Base-by-base conservation (phyloP, 495 filamentous ascomycete genomes). In the Trichoderma gamsii region DNA sequence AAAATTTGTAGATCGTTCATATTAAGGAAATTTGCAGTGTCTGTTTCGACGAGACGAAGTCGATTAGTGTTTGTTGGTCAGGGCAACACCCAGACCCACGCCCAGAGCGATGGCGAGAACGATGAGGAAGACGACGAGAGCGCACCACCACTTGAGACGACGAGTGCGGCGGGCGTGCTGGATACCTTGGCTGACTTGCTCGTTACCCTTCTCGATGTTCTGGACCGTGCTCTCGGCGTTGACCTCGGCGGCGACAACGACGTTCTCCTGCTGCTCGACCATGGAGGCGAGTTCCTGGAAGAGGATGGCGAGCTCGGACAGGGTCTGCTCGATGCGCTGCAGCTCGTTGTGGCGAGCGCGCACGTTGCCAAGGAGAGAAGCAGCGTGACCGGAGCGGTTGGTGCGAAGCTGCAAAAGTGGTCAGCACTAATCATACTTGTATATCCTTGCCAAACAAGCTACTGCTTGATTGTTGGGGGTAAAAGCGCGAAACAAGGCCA, bases 291-390 rank as follows among this genome's bases (percentile, higher is more conserved):
- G 84, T 68, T 90, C 85, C 69, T 87, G 79, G 79, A 90, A 89
- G 68, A 92, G 84, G 51, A 79, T 76, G 41, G 85, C 81, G 49
- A 92, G 83, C 74, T 91, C 87, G 68, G 79, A 77, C 66, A 92
- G 81, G 5, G 87, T 89, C 67, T 78, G 77, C 75, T 91, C 88
- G 73, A 92, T 92, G 73, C 85, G 86, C 73, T 87, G 82, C 68
- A 92, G 86, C 76, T 92, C 89, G 69, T 88, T 86, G 76, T 92
- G 89, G 64, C 90, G 88, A n/a, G 88, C 89, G 69, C 87, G 87
- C 23, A 92, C 89, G 59, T 85, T 85, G 70, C 87, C 87, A 59
- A 91, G 87, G 15, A 90, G 87, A 4, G 85, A 84, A 2, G 80
- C 80, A 51, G 89, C 88, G 73, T 86, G 84, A 63, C 86, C 88